Conservation (phyloP, 2,329 filamentous ascomycete genomes). For the Xylaria sp. region DNA sequence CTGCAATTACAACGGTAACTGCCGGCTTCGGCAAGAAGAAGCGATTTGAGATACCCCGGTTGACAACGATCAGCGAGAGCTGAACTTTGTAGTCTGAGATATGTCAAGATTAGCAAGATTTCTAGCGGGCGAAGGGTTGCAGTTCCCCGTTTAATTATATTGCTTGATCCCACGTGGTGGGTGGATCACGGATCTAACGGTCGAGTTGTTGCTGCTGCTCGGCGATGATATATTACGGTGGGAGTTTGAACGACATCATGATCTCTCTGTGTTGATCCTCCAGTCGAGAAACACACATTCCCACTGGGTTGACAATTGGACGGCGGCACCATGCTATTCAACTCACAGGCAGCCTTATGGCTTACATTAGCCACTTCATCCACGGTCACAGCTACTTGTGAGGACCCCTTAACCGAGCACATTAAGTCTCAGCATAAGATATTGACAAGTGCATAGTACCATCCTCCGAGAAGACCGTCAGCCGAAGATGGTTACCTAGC, state of each 20-base stretch:
- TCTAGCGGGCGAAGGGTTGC: neutral
- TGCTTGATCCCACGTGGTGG: neutral
- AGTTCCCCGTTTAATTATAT: neutral
- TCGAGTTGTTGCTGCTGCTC: too few species aligned
- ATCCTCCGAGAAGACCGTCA: neutral
- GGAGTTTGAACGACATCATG: neutral
- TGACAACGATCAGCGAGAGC: constrained; percentile 7
- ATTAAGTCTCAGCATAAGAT: neutral
- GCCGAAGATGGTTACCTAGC: constrained; percentile 12
- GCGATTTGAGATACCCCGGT: constrained; percentile 3
- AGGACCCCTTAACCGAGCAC: neutral
- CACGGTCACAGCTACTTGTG: constrained; percentile 3
- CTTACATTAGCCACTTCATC: neutral
- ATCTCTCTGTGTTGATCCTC: neutral
- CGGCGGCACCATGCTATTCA: constrained; percentile 2
- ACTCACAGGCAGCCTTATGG: neutral
- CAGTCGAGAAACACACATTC: too few species aligned
- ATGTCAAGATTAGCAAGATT: neutral
- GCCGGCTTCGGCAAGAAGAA: constrained; percentile 10
- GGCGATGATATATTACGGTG: neutral
- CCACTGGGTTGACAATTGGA: neutral
- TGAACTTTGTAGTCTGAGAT: constrained; percentile 8
- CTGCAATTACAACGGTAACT: neutral
- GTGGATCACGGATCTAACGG: neutral
- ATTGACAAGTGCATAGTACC: neutral